Evolutionary conservation across 306 rosid species (phyloP).

Genomic region (Lathyrus sativus): DNA sequence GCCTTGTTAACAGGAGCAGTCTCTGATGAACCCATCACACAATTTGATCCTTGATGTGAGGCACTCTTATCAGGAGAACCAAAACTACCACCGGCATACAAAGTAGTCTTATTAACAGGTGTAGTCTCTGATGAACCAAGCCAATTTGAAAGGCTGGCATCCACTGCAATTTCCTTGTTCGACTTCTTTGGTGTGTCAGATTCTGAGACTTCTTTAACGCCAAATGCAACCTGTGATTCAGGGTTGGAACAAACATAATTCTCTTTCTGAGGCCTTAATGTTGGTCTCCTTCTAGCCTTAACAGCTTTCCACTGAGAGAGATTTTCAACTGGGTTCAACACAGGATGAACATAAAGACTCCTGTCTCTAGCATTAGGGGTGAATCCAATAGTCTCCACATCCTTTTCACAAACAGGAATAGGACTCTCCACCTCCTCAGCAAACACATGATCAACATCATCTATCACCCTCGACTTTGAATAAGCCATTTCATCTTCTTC

Average conservation of each 20-base stretch:
- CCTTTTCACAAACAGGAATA: slow-evolving; percentile 32
- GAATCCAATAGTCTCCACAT: slow-evolving; percentile 43
- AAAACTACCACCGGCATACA: not conserved
- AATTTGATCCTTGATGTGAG: slow-evolving; percentile 55
- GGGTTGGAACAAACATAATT: slow-evolving; percentile 42
- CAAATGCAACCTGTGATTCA: slow-evolving; percentile 28
- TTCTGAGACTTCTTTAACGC: slow-evolving; percentile 35
- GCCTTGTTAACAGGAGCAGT: slow-evolving; percentile 50
- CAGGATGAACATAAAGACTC: slow-evolving; percentile 75
- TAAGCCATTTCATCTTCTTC: slow-evolving; percentile 45
- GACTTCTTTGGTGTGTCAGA: slow-evolving; percentile 46
- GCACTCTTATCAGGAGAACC: slow-evolving; percentile 51
- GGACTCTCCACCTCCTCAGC: slow-evolving; percentile 53
- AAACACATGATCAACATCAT: slow-evolving; percentile 35
- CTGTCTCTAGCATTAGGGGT: slow-evolving; percentile 64
- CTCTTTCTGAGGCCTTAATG: slow-evolving; percentile 64
- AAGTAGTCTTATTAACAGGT: slow-evolving; percentile 48
- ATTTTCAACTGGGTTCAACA: slow-evolving; percentile 82
- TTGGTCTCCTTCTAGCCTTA: slow-evolving; percentile 53
- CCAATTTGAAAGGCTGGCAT: slow-evolving; percentile 94
- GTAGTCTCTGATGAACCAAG: slow-evolving; percentile 60
- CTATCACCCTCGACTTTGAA: slow-evolving; percentile 29
- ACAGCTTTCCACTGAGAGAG: slow-evolving; percentile 76
- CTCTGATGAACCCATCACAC: slow-evolving; percentile 46
- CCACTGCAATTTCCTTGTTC: slow-evolving; percentile 64